Percentiles rank a stretch among this genome's conserved stretches.
These are phyloP conservation scores for Dionaea muscipula DNA, from an alignment of 179 eudicot genomes.

Conservation along the genomic window DNA sequence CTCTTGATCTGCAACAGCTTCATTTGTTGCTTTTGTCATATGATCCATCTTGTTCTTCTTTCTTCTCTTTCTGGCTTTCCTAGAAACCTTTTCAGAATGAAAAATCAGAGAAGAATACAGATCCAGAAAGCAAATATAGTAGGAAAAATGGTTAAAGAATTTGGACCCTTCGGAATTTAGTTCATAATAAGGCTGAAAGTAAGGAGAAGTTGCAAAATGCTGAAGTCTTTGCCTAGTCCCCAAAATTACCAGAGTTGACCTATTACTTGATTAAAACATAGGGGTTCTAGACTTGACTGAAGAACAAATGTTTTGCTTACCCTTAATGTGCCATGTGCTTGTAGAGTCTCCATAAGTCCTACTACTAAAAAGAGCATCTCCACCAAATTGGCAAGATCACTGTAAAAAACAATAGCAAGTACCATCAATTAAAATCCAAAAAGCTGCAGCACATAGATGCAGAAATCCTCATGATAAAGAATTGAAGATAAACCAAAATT, in stretches of 20 bases:
- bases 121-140: neutral
- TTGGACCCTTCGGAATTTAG: too few relatives aligned
- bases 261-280: too few relatives aligned
- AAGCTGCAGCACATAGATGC: neutral
- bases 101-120: neutral
- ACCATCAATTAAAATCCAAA: constrained; percentile 12
- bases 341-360: constrained; percentile 84
- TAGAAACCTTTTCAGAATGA: constrained; percentile 49
- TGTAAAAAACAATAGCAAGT: constrained; percentile 20
- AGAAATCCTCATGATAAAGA: neutral
- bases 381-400: constrained; percentile 86
- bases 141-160: neutral
- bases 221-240: too few relatives aligned
- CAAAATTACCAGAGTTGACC: too few relatives aligned
- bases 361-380: constrained; percentile 63
- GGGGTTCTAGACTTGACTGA: neutral
- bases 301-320: constrained; percentile 24
- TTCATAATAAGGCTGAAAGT: too few relatives aligned
- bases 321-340: constrained; percentile 79
- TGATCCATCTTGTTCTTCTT: constrained; percentile 27
- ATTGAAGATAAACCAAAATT: neutral
- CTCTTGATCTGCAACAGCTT: constrained; percentile 28
- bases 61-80: constrained; percentile 55
- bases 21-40: constrained; percentile 22
- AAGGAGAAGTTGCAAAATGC: neutral